These are phyloP conservation scores for Colletotrichum zoysiae DNA, from an alignment of 2,329 filamentous ascomycete species.

Conservation along the genomic window DNA sequence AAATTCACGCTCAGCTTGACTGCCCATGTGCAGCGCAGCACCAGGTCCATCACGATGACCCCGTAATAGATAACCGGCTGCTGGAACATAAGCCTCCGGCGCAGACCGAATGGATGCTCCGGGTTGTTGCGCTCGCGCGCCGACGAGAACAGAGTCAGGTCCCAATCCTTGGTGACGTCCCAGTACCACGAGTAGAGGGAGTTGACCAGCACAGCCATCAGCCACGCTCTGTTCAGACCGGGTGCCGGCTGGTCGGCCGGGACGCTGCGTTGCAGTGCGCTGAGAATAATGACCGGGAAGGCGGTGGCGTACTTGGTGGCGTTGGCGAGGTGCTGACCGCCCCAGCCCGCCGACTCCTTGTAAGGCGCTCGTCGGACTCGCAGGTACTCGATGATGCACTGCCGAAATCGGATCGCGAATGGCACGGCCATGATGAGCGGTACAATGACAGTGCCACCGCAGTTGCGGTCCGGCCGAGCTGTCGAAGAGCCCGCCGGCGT, in stretches of 20 bases:
- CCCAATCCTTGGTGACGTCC: constrained; percentile 98
- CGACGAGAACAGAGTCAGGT: constrained; percentile 82
- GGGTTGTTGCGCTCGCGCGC: constrained; percentile 68
- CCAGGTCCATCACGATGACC: constrained; percentile 82
- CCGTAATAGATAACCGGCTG: constrained; percentile 82
- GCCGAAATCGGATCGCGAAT: constrained; percentile 86
- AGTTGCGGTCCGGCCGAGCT: constrained; percentile 82
- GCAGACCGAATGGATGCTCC: constrained; percentile 82
- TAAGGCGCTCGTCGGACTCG: constrained; percentile 73
- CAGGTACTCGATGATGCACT: constrained; percentile 90
- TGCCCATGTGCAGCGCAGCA: constrained; percentile 91
- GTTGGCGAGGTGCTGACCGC: constrained; percentile 91
- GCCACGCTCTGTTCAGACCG: constrained; percentile 70
- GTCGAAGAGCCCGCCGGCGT: constrained; percentile 78
- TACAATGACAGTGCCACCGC: constrained; percentile 83
- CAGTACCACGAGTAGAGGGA: constrained; percentile 98
- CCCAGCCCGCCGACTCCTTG: constrained; percentile 74
- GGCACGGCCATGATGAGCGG: constrained; percentile 88
- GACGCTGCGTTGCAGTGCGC: constrained; percentile 77
- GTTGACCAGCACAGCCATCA: constrained; percentile 82
- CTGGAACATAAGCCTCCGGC: constrained; percentile 79
- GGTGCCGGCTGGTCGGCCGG: constrained; percentile 55
- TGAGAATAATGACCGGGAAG: constrained; percentile 90
- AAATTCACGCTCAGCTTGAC: constrained; percentile 87
- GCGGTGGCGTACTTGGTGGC: constrained; percentile 94